These are phyloP conservation scores for Raphanus hybrid DNA, from an alignment of 441 rosid genomes.

Conservation along the genomic window DNA sequence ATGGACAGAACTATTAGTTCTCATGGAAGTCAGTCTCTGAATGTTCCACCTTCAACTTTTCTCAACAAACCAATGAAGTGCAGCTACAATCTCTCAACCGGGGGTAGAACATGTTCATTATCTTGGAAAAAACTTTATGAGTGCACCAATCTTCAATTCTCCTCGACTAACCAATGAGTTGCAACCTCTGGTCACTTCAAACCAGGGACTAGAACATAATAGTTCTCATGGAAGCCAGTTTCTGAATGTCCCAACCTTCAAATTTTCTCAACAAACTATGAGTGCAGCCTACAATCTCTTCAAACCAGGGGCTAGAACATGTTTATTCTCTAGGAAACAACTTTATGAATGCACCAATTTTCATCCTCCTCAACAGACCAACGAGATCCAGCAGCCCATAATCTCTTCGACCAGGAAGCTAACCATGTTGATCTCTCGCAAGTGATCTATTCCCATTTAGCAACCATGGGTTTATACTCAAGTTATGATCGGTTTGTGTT, in stretches of 20 bases:
- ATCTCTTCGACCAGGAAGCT: neutral
- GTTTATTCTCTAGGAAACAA: neutral
- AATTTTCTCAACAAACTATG: too few relatives aligned
- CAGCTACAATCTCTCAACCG: neutral
- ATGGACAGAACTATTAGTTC: neutral
- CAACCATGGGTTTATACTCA: neutral
- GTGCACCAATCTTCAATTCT: neutral
- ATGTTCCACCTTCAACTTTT: neutral
- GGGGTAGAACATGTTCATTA: neutral
- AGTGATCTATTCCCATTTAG: neutral
- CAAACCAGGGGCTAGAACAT: neutral
- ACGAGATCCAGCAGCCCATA: neutral
- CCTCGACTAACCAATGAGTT: neutral
- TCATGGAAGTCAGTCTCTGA: neutral
- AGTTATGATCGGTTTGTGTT: conserved; percentile 3
- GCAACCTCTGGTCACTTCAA: neutral
- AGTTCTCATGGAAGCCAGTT: neutral
- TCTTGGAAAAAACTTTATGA: neutral
- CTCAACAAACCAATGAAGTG: too few relatives aligned
- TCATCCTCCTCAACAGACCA: neutral
- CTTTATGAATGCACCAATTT: neutral
- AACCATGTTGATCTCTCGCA: neutral
- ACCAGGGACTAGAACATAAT: neutral
- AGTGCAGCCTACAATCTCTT: too few relatives aligned
- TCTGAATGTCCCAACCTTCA: neutral